phyloP scores from a whole-genome alignment of 2,329 filamentous ascomycete genomes.

The Claviceps humidiphila region DNA sequence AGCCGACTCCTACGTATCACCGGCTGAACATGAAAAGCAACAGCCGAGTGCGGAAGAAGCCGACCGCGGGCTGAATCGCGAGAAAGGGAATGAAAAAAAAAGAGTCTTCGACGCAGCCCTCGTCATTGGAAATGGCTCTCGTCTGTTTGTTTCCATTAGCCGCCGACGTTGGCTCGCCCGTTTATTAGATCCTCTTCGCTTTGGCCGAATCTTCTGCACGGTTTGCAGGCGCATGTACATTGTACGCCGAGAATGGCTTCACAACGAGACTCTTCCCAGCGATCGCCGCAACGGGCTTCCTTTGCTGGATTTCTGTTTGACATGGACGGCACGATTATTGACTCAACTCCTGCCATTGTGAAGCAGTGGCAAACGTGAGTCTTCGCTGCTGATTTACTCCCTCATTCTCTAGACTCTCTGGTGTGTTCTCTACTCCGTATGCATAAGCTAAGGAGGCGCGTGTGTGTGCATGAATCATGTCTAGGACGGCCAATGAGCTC shows the following conservation, averaged over 20 bases:
- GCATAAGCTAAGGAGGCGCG: neutral
- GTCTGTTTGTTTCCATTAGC: no score
- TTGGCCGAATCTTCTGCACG: no score
- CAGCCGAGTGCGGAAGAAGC: neutral
- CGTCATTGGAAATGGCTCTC: no score
- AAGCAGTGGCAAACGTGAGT: constrained; percentile 63
- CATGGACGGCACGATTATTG: constrained; percentile 75
- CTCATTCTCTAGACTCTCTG: no score
- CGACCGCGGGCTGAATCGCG: neutral
- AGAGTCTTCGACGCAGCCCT: no score
- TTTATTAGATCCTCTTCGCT: no score
- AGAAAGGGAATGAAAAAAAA: neutral
- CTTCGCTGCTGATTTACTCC: neutral
- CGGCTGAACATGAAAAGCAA: neutral
- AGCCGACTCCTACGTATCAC: neutral
- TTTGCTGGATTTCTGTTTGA: constrained; percentile 54
- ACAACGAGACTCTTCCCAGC: constrained; percentile 24
- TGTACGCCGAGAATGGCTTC: constrained; percentile 17
- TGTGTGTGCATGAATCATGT: neutral
- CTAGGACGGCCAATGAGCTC: constrained; percentile 67
- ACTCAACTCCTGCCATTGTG: constrained; percentile 62
- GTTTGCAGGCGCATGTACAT: no score
- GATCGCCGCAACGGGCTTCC: constrained; percentile 29
- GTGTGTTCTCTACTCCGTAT: neutral
- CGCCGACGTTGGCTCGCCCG: no score